phyloP scores from a whole-genome alignment of 1,284 basidiomycete genomes.

The Marasmius tenuissimus region DNA sequence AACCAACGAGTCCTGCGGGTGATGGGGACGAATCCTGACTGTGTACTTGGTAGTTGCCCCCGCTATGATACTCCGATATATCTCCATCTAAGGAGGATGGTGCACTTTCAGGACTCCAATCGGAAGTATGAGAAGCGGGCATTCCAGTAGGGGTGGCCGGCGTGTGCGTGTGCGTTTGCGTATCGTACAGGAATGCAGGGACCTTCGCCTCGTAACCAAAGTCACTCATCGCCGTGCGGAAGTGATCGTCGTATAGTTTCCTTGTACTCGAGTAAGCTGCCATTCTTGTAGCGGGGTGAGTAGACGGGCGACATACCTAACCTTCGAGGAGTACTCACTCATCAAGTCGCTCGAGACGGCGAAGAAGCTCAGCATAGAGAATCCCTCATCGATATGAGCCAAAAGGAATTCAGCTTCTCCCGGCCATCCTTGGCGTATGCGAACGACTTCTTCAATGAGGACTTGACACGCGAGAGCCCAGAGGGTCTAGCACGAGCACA shows the following conservation, averaged over 20 bases:
- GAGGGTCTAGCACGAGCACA: conserved; percentile 31
- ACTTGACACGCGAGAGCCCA: conserved; percentile 43
- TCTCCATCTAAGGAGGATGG: background rate
- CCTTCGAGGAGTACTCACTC: conserved; percentile 31
- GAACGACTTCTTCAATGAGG: conserved; percentile 41
- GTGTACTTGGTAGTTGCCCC: background rate
- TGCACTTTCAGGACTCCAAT: background rate
- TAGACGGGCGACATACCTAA: conserved; percentile 13
- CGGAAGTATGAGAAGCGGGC: background rate
- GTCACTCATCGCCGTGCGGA: background rate
- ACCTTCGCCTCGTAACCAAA: too few species aligned
- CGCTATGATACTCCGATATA: background rate
- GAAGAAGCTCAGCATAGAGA: conserved; percentile 35
- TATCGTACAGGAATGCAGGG: background rate
- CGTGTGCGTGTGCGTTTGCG: background rate
- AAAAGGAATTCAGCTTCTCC: conserved; percentile 34
- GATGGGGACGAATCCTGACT: background rate
- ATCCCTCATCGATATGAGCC: conserved; percentile 33
- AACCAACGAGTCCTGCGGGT: background rate
- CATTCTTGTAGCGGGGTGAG: conserved; percentile 27
- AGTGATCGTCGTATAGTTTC: background rate
- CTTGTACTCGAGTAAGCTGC: conserved; percentile 39
- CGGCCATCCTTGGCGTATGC: conserved; percentile 32
- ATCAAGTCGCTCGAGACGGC: conserved; percentile 38
- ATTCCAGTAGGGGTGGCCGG: too few species aligned